Percentiles rank a stretch among this genome's conserved stretches.
These are phyloP conservation scores for Puya raimondii DNA, from an alignment of 176 grass and related monocot species.

Conservation along the genomic window DNA sequence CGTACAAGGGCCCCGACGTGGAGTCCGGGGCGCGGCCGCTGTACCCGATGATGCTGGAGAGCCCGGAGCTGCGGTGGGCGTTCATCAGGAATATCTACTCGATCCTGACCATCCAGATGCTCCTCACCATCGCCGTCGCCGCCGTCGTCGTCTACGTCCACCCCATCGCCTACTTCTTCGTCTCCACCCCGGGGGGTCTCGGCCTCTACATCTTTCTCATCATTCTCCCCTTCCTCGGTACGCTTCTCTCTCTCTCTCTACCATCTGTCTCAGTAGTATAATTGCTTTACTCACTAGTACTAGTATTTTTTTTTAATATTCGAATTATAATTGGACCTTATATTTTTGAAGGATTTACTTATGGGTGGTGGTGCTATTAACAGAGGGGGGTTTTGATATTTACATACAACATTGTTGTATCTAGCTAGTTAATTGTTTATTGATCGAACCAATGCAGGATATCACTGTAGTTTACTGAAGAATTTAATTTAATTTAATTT, in stretches of 20 bases:
- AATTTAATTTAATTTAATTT: not conserved
- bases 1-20: conserved; percentile 42
- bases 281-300: not conserved
- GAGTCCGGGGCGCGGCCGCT: conserved; percentile 46
- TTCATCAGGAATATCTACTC: conserved; percentile 83
- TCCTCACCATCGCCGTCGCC: conserved; percentile 65
- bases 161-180: conserved; percentile 69
- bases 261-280: not conserved
- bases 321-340: too few species aligned
- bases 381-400: too few species aligned
- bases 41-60: conserved; percentile 91
- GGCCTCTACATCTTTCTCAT: conserved; percentile 85
- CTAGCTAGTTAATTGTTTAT: too few species aligned
- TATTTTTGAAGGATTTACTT: too few species aligned
- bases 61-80: conserved; percentile 67
- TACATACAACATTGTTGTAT: too few species aligned
- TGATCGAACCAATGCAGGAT: too few species aligned
- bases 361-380: too few species aligned
- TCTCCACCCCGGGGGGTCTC: conserved; percentile 50
- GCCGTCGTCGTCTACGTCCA: conserved; percentile 58
- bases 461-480: too few species aligned
- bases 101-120: conserved; percentile 85
- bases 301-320: not conserved
- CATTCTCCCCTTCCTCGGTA: conserved; percentile 85
- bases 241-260: not conserved